Evolutionary conservation across 2,329 filamentous ascomycete species (phyloP).

Genomic region (Aspergillus texensis): DNA sequence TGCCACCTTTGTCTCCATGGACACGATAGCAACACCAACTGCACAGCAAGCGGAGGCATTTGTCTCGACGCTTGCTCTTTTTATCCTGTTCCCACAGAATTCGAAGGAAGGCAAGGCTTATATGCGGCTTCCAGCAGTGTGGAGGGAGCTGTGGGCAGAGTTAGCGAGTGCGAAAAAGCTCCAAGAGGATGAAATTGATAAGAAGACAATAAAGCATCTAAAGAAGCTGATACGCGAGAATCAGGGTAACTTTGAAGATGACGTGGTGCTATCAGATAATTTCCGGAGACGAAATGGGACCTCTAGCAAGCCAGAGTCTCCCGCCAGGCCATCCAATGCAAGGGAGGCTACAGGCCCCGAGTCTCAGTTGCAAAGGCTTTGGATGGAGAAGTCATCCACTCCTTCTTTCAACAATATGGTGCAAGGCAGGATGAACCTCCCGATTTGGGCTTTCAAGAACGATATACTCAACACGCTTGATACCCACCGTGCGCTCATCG

Average conservation of each 20-base stretch:
- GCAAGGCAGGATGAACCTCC: slow-evolving; percentile 74
- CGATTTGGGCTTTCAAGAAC: slow-evolving; percentile 83
- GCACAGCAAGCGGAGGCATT: slow-evolving; percentile 83
- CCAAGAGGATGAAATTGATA: slow-evolving; percentile 70
- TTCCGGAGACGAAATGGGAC: slow-evolving; percentile 61
- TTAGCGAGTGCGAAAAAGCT: slow-evolving; percentile 71
- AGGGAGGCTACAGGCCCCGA: slow-evolving; percentile 30
- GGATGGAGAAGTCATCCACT: slow-evolving; percentile 54
- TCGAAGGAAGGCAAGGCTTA: slow-evolving; percentile 84
- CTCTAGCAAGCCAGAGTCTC: slow-evolving; percentile 31
- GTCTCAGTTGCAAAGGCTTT: slow-evolving; percentile 53
- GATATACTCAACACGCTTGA: slow-evolving; percentile 78
- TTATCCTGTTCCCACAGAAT: slow-evolving; percentile 76
- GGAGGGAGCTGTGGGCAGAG: slow-evolving; percentile 85
- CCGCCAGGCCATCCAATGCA: slow-evolving; percentile 22
- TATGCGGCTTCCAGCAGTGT: slow-evolving; percentile 74
- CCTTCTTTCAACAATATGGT: slow-evolving; percentile 77
- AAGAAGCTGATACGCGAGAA: slow-evolving; percentile 45
- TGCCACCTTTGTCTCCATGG: slow-evolving; percentile 70
- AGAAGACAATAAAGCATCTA: slow-evolving; percentile 67
- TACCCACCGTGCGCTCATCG: slow-evolving; percentile 80
- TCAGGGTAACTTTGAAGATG: slow-evolving; percentile 61
- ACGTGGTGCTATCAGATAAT: slow-evolving; percentile 74
- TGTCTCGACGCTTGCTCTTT: slow-evolving; percentile 78
- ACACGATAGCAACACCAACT: slow-evolving; percentile 71